Percentiles rank a stretch among this genome's conserved stretches.
phyloP scores from a whole-genome alignment of 768 basidiomycete genomes.

The Suillus fuscotomentosus region DNA sequence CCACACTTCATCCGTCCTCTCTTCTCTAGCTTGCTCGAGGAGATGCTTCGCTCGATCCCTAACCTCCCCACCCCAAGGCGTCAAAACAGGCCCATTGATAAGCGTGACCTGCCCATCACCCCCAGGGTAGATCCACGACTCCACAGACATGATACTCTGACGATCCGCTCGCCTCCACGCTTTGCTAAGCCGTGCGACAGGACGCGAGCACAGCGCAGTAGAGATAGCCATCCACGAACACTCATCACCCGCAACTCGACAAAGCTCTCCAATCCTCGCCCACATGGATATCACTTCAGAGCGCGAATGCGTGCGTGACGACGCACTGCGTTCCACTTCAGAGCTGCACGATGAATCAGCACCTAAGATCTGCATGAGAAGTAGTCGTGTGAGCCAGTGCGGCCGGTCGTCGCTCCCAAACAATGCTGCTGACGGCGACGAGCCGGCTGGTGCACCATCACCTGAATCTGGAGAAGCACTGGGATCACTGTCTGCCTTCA shows the following conservation, averaged over 20 bases:
- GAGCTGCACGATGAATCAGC: constrained; percentile 46
- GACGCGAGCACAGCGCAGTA: constrained; percentile 68
- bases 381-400: constrained; percentile 78
- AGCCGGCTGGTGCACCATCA: constrained; percentile 2
- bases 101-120: constrained; percentile 29
- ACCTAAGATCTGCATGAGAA: constrained; percentile 70
- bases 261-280: constrained; percentile 72
- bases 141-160: constrained; percentile 53
- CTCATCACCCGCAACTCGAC: constrained; percentile 71
- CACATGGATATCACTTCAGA: constrained; percentile 73
- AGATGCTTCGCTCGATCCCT: constrained; percentile 45
- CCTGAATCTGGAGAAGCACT: constrained; percentile 6
- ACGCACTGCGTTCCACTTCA: constrained; percentile 29
- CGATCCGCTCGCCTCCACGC: constrained; percentile 77
- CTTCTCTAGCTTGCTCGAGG: constrained; percentile 44
- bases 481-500: constrained; percentile 29
- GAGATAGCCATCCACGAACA: constrained; percentile 76
- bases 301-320: constrained; percentile 65
- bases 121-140: constrained; percentile 61
- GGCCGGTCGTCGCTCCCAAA: constrained; percentile 71
- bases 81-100: constrained; percentile 43
- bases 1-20: constrained; percentile 44
- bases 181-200: constrained; percentile 75
- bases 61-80: constrained; percentile 71
- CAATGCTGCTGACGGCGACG: constrained; percentile 34